Base-by-base conservation (phyloP, 345 rosid genomes). In the Fremontodendron californicum region DNA sequence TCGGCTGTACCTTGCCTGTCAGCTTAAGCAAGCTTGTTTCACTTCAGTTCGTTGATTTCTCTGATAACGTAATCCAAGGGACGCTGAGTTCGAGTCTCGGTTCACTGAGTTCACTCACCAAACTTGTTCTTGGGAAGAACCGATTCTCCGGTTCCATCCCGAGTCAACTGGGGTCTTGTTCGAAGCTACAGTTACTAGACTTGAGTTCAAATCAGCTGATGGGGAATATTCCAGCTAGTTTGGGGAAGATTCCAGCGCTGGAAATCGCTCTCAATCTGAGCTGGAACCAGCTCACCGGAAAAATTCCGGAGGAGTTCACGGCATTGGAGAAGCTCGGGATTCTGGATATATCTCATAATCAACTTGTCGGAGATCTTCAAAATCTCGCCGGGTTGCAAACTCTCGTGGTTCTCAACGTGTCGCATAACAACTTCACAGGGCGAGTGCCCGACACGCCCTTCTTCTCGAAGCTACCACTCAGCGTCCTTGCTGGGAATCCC, bases 261-360 rank as follows among this genome's bases (percentile, higher is more conserved):
- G 95, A 90, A 67, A 94, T 94, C 12, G 88, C 92, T 37, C 85
- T 94, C 48, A 94, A 94, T 79, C 87, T 94, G 66, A 94, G 98
- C 91, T 84, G 88, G 73, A 91, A 94, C 79, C 85, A 82, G 3
- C 86, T 94, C 40, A 68, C 84, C 70, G 92, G 96, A 16, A 57
- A 75, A 42, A 87, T 94, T 43, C 97, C 97, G 48, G 51, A 75
- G 18, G 85, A 84, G 67, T 84, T 94, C 86, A 76, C 88, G 25
- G 90, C 79, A 48, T 80, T 94, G 43, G 86, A 81, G 73, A 91
- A 87, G 82, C 93, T 94, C 1, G 97, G 90, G n/a, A 78, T 86
- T 19, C 78, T 92, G 49, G 97, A 94, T 83, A 55, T 92, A 60
- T 91, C 98, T 35, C 88, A 89, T 78, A 92, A 94, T 67, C 88